Evolutionary conservation across 2,329 filamentous ascomycete species (phyloP), one percentile per base, ranked within the genome.

Genomic region (Aspergillus sclerotialis): DNA sequence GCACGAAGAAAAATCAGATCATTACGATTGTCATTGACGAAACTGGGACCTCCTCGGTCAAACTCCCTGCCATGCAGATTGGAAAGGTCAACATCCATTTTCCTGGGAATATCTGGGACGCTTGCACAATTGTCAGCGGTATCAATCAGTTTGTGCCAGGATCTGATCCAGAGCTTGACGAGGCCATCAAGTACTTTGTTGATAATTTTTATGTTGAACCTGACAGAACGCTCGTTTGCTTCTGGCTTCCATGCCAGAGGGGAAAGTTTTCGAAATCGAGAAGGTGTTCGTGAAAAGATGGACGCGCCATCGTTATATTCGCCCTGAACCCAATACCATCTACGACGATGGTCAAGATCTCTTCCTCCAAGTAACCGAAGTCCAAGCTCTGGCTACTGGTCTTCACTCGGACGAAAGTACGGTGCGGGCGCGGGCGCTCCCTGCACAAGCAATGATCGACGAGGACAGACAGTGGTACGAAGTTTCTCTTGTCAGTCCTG

Each of bases 41-140:
- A 30, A 36, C 45, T 6, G 63, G 61, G 1, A 43, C 46, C 10
- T 45, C 53, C 28, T 41, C 35, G 5, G 36, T 63, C 12, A 46
- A 45, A 3, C 47, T 56, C 15, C 46, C 52, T 5, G 40, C 44
- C 7, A 32, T 39, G 11, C 39, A 39, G 2, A 46, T 66, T 3
- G 62, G 61, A 3, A 47, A 48, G 3, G 54, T 64, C 7, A 60
- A 59, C 38, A 30, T 67, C 3, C 64, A 65, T 32, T 63, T 58
- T 30, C 64, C 64, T 3, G 42, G 40, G 1, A 46, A 53, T 7
- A 53, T 52, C 11, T 68, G 64, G 64, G 65, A 68, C 50, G 54
- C 60, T 17, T 53, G 52, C 11, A 45, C 55, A 2, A 41, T 49
- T 12, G 28, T 67, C 11, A 49, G 39, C 25, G 57, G 62, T 1